Evolutionary conservation across 495 filamentous ascomycete genomes (phyloP).

Genomic region (Hypoxylon cercidicola): DNA sequence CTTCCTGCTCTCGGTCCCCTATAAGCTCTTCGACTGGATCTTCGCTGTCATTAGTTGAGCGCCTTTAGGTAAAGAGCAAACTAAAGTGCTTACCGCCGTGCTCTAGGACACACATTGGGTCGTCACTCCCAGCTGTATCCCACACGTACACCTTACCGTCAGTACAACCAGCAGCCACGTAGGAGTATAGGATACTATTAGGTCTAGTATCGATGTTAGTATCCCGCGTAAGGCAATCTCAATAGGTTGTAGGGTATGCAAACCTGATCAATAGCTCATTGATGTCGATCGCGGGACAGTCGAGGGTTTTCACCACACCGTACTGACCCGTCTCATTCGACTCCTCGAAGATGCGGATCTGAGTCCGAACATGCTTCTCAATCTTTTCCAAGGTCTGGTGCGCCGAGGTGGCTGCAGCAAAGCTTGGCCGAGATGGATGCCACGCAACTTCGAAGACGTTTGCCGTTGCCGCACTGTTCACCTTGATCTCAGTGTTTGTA

Average conservation of each 20-base stretch:
- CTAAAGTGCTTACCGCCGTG: slow-evolving; percentile 65
- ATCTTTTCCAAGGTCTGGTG: slow-evolving; percentile 53
- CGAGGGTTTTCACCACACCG: slow-evolving; percentile 56
- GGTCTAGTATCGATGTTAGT: slow-evolving; percentile 54
- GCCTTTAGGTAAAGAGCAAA: not conserved
- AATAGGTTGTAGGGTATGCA: slow-evolving; percentile 42
- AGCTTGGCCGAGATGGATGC: slow-evolving; percentile 69
- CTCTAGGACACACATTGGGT: slow-evolving; percentile 70
- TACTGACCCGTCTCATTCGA: slow-evolving; percentile 46
- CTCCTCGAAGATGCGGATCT: slow-evolving; percentile 60
- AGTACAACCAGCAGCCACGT: slow-evolving; percentile 86
- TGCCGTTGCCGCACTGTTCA: slow-evolving; percentile 65
- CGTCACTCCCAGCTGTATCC: slow-evolving; percentile 70
- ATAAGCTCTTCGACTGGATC: slow-evolving; percentile 70
- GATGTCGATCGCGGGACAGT: slow-evolving; percentile 85
- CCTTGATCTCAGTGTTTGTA: slow-evolving; percentile 55
- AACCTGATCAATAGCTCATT: slow-evolving; percentile 80
- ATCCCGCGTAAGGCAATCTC: slow-evolving; percentile 51
- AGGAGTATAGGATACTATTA: slow-evolving; percentile 57
- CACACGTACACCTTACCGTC: slow-evolving; percentile 85
- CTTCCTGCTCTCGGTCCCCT: slow-evolving; percentile 70
- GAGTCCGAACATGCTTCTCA: slow-evolving; percentile 55
- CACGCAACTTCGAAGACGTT: slow-evolving; percentile 86
- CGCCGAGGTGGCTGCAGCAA: slow-evolving; percentile 71
- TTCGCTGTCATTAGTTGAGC: slow-evolving; percentile 29